These are phyloP conservation scores for Hirsutella rhossiliensis DNA, from an alignment of 2,329 filamentous ascomycete genomes.

Conservation along the genomic window DNA sequence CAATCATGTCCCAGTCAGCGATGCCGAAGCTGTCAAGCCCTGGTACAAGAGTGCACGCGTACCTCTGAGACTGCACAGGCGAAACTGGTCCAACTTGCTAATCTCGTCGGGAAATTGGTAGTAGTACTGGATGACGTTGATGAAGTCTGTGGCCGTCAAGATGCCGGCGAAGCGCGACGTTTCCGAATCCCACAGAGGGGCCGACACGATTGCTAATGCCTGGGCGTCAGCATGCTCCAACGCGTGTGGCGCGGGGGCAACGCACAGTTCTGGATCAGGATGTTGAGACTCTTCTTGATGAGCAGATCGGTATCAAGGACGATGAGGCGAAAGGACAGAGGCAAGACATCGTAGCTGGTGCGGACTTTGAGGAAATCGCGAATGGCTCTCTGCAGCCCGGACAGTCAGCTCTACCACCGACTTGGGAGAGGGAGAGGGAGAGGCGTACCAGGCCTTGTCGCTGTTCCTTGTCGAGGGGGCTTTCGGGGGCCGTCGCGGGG, in stretches of 20 bases:
- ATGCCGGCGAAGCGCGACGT: slow-evolving; percentile 88
- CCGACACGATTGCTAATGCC: slow-evolving; percentile 81
- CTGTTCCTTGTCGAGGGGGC: slow-evolving; percentile 62
- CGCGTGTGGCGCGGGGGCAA: not conserved
- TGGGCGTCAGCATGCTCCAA: slow-evolving; percentile 1
- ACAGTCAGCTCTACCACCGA: slow-evolving; percentile 3
- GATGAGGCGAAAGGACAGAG: slow-evolving; percentile 89
- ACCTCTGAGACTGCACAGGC: slow-evolving; percentile 85
- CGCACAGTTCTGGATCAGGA: slow-evolving; percentile 87
- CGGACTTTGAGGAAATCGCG: slow-evolving; percentile 93
- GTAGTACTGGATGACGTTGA: slow-evolving; percentile 98
- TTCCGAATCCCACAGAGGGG: slow-evolving; percentile 91
- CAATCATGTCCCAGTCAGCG: not conserved
- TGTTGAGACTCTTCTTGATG: slow-evolving; percentile 94
- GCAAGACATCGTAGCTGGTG: slow-evolving; percentile 95
- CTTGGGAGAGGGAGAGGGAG: not conserved
- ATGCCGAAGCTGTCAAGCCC: not conserved
- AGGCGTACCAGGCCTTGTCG: slow-evolving; percentile 58
- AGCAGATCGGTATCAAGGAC: slow-evolving; percentile 89
- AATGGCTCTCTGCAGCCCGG: slow-evolving; percentile 58
- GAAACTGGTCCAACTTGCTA: slow-evolving; percentile 84
- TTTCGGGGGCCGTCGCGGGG: slow-evolving; percentile 29
- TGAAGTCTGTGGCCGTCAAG: slow-evolving; percentile 91
- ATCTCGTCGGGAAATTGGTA: slow-evolving; percentile 91
- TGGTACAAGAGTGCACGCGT: slow-evolving; percentile 12